Base-by-base conservation (phyloP, 23 red algal species). In the Agarophyton chilense region DNA sequence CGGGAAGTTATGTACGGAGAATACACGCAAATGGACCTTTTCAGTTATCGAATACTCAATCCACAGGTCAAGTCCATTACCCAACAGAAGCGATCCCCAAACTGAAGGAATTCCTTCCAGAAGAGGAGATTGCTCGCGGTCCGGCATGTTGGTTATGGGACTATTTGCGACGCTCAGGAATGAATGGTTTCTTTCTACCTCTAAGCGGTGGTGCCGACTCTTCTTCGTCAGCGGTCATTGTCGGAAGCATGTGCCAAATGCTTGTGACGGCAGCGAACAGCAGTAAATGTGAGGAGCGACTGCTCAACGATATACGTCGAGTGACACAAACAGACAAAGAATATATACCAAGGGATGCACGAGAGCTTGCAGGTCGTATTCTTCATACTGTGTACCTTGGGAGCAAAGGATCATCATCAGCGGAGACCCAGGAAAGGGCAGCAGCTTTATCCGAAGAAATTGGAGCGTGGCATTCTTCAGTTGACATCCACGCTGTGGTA, bases 121-220 rank as follows among this genome's bases (percentile, higher is more conserved):
- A 94, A 73, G 93, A 99, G 55, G 97, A 99, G 81, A 99, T 99
- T 26, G 97, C 90, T 17, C 86, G 79, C 6, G 97, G 97, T n/a
- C 97, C 97, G 9, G 97, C 97, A 38, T 99, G 97, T 63, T 99
- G 97, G 97, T 83, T 99, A 34, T 99, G 97, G 97, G 97, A 99
- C 61, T 99, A 99, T 42, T 56, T 99, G 33, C 93, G 97, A 22
- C 80, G 97, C 34, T 94, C 89, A 16, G 86, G 86, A 58, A 50
- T 89, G 49, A 84, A 82, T 35, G 97, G 97, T 50, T 99, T 94
- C 86, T 93, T 99, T 44, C 70, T 99, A 26, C 90, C 97, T 19
- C 63, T 99, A 40, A 94, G 90, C 40, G 97, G 97, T 52, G 97
- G 97, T 12, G 97, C 97, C 0, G 97, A 99, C 79, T 92, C 85